Conservation (phyloP, 177 flowering plant species). For the Vitis hybrid region DNA sequence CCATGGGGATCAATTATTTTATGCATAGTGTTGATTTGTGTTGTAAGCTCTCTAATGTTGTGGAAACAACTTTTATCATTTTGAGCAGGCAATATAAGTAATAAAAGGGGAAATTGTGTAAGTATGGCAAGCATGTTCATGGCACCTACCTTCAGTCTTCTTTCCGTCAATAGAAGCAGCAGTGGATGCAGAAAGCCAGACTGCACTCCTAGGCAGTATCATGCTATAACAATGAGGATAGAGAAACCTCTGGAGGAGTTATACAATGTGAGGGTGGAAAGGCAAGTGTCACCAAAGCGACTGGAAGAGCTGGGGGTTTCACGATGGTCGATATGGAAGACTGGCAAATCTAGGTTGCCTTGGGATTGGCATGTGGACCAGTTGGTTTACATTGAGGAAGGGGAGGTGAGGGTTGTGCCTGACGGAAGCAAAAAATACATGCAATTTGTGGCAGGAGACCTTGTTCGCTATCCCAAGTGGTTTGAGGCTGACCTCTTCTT, state of each 20-base stretch:
- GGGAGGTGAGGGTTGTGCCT: slow-evolving; percentile 84
- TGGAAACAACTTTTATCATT: slow-evolving; percentile 2
- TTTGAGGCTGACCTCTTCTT: slow-evolving; percentile 86
- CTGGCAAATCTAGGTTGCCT: slow-evolving; percentile 67
- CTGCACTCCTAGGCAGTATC: neutral
- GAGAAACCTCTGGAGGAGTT: slow-evolving; percentile 74
- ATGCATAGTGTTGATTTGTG: neutral
- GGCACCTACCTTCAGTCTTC: slow-evolving; percentile 16
- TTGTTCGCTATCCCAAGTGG: slow-evolving; percentile 90
- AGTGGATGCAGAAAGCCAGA: slow-evolving; percentile 1
- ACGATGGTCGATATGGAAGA: slow-evolving; percentile 81
- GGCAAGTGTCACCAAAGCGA: slow-evolving; percentile 51
- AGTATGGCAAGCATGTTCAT: slow-evolving; percentile 20
- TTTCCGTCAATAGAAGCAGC: slow-evolving; percentile 16
- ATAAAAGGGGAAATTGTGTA: neutral
- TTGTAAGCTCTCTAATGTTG: neutral
- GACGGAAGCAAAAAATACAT: slow-evolving; percentile 64
- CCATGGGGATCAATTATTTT: neutral
- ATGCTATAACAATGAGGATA: slow-evolving; percentile 38
- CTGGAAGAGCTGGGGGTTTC: slow-evolving; percentile 68
- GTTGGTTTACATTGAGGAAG: slow-evolving; percentile 79
- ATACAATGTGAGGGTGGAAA: slow-evolving; percentile 68
- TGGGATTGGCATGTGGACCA: slow-evolving; percentile 96
- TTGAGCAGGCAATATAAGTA: slow-evolving; percentile 13
- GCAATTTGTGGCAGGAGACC: slow-evolving; percentile 72